phyloP scores from a whole-genome alignment of 306 rosid genomes.

The Trifolium dubium region DNA sequence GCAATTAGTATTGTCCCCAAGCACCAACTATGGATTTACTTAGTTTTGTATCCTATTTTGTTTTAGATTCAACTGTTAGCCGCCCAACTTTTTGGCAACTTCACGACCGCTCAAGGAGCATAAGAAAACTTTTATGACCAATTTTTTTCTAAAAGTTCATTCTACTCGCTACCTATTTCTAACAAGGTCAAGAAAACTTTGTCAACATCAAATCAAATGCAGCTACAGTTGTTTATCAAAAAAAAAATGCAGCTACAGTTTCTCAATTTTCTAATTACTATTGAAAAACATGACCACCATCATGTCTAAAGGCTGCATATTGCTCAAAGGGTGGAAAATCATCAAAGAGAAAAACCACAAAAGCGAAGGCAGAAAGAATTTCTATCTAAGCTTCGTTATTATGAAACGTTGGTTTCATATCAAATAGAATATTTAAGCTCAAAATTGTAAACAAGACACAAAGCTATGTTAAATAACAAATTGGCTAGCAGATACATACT shows the following conservation, averaged over 20 bases:
- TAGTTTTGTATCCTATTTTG: slow-evolving; percentile 1
- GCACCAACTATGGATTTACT: neutral
- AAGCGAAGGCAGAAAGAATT: slow-evolving; percentile 12
- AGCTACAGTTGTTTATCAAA: slow-evolving; percentile 25
- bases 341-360: slow-evolving; percentile 14
- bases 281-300: neutral
- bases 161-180: slow-evolving; percentile 2
- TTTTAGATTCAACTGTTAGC: neutral
- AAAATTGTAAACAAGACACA: slow-evolving; percentile 10
- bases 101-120: neutral
- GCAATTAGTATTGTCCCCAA: neutral
- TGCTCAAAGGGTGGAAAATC: slow-evolving; percentile 8
- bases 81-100: neutral
- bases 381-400: slow-evolving; percentile 19
- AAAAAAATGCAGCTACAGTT: slow-evolving; percentile 8
- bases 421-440: slow-evolving; percentile 14
- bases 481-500: slow-evolving; percentile 62
- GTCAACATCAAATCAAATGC: neutral
- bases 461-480: slow-evolving; percentile 23
- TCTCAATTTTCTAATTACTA: neutral
- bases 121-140: slow-evolving; percentile 6
- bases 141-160: slow-evolving; percentile 3
- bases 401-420: slow-evolving; percentile 25
- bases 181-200: neutral
- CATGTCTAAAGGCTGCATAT: slow-evolving; percentile 5